Base-by-base conservation (phyloP, 257 asterid species). In the Solanum gandarillasii region DNA sequence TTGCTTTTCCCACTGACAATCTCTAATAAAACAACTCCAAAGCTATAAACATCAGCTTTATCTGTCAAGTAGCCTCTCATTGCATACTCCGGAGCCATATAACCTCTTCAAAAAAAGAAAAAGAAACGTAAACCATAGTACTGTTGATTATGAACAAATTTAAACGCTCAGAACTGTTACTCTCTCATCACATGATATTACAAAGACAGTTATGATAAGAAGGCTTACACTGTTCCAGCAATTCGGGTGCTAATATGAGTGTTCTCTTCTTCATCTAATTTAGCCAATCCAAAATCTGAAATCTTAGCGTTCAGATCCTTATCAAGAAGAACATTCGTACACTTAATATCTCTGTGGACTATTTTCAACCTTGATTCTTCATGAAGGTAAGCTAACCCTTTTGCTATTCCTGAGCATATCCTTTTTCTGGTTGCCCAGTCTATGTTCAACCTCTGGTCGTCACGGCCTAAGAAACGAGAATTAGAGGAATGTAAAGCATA, bases 21-120 rank as follows among this genome's bases (percentile, higher is more conserved):
- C 89, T 91, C 93, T 43, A 91, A 76, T 67, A 90, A 86, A 78
- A 91, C 93, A 46, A 91, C 83, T 90, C 93, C 93, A 60, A 91
- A 91, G 89, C 93, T 91, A 85, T 91, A 91, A 65, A 90, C 91
- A 86, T 91, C 93, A 55, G 93, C 93, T 90, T 91, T 91, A 85
- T 91, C 93, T 46, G 93, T 91, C 86, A 91, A 89, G 75, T 91
- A 91, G 29, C 93, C 93, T 89, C 93, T 91, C 93, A 91, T 91
- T 21, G 93, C 93, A 87, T 91, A 91, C 73, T 91, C 93, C 9
- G 93, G 93, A 81, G 93, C 93, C 93, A 91, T 91, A 73, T 91
- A 91, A 18, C 93, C 93, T 27, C 93, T 91, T 90, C 39, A 87
- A 88, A 65, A 70, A 23, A 18, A 9, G 16, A 58, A 20, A 73